These are phyloP conservation scores for Friedmanniomyces simplex DNA, from an alignment of 495 filamentous ascomycete species.

Conservation along the genomic window DNA sequence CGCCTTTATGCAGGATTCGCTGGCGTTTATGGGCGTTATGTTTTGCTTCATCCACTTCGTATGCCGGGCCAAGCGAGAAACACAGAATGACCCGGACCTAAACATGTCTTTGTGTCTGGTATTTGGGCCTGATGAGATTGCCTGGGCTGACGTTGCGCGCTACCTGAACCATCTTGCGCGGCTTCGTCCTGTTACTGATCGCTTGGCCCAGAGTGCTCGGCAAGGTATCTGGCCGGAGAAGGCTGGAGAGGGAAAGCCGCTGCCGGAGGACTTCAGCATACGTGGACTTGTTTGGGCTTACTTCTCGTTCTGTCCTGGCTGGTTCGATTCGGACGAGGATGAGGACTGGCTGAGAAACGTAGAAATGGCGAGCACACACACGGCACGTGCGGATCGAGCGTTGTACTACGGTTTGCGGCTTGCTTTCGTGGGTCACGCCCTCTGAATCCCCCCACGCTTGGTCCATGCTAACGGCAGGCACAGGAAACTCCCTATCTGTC, in stretches of 20 bases:
- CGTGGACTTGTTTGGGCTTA: slow-evolving; percentile 65
- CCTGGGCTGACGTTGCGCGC: slow-evolving; percentile 53
- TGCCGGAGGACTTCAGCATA: slow-evolving; percentile 77
- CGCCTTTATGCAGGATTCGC: slow-evolving; percentile 53
- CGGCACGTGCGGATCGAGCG: slow-evolving; percentile 60
- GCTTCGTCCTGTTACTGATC: slow-evolving; percentile 33
- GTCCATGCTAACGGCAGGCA: neutral
- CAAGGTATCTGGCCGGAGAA: slow-evolving; percentile 44
- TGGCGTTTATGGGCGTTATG: slow-evolving; percentile 57
- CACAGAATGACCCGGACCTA: slow-evolving; percentile 28
- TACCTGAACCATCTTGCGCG: slow-evolving; percentile 56
- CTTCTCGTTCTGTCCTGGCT: slow-evolving; percentile 55
- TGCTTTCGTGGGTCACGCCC: neutral
- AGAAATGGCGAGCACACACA: slow-evolving; percentile 54
- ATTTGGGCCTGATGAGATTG: slow-evolving; percentile 44
- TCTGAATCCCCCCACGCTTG: neutral
- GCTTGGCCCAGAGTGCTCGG: slow-evolving; percentile 31
- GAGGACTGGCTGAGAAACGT: slow-evolving; percentile 70
- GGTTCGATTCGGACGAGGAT: slow-evolving; percentile 56
- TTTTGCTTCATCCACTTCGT: slow-evolving; percentile 57
- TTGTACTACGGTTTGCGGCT: slow-evolving; percentile 49
- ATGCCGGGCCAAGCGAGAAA: slow-evolving; percentile 42
- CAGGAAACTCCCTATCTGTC: slow-evolving; percentile 7
- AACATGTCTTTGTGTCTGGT: slow-evolving; percentile 14
- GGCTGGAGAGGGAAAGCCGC: slow-evolving; percentile 44